phyloP scores from a whole-genome alignment of 108 stramenopile genomes.

The Cyclotella sp. region DNA sequence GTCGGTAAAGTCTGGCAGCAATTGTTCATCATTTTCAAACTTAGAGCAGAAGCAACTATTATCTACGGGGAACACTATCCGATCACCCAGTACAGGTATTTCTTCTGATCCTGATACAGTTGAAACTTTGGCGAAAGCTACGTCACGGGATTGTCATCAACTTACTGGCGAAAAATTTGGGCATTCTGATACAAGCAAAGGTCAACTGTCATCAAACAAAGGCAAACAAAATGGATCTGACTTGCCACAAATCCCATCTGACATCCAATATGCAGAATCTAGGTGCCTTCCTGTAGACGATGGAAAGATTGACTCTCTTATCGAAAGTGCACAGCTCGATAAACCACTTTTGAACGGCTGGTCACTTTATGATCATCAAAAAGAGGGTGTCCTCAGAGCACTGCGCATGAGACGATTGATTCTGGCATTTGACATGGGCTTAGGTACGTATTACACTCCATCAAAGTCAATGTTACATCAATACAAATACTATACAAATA shows the following conservation, averaged over 20 bases:
- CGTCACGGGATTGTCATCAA: background rate
- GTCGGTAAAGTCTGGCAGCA: background rate
- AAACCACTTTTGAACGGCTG: conserved; percentile 75
- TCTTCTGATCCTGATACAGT: too few species aligned
- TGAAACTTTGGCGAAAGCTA: background rate
- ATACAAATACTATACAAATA: background rate
- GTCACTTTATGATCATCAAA: conserved; percentile 80
- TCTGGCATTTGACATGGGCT: conserved; percentile 86
- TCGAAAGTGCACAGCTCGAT: conserved; percentile 65
- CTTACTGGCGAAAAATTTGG: background rate
- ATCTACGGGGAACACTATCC: too few species aligned
- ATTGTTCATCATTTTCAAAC: too few species aligned
- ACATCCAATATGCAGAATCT: conserved; percentile 34
- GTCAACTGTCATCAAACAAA: background rate
- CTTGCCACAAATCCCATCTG: conserved; percentile 36
- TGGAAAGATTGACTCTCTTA: conserved; percentile 44
- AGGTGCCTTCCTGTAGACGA: conserved; percentile 42
- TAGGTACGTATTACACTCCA: conserved; percentile 23
- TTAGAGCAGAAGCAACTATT: too few species aligned
- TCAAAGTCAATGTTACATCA: background rate
- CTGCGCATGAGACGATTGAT: conserved; percentile 76
- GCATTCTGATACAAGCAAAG: background rate
- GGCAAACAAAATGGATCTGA: background rate
- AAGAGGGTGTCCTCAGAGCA: conserved; percentile 64
- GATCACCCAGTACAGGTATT: too few species aligned